Evolutionary conservation across 2,329 filamentous ascomycete genomes (phyloP).

Genomic region (Myriosclerotinia curreyana): DNA sequence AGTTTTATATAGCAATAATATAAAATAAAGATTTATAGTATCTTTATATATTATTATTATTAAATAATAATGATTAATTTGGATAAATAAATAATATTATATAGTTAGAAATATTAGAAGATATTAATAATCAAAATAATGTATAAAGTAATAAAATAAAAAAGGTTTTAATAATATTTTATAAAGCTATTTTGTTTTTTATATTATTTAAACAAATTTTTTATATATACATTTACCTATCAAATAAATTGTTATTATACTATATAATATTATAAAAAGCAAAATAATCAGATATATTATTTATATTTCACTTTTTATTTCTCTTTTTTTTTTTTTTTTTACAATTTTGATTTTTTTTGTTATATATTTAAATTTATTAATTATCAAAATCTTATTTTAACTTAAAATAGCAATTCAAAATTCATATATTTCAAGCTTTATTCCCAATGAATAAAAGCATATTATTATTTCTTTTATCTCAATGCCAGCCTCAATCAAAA

Average conservation of each 20-base stretch:
- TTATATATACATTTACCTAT: no score
- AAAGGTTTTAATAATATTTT: not conserved
- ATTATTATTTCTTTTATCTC: no score
- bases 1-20: conserved; percentile 15
- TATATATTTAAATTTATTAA: not conserved
- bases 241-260: not conserved
- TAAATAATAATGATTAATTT: not conserved
- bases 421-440: no score
- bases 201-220: not conserved
- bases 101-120: not conserved
- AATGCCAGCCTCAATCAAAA: no score
- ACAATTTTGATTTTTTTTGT: not conserved
- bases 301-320: not conserved
- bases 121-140: not conserved
- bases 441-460: no score
- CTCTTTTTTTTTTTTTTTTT: not conserved
- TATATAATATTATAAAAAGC: not conserved
- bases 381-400: not conserved
- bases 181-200: not conserved
- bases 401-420: no score
- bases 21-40: not conserved
- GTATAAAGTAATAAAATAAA: not conserved
- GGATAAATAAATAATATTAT: not conserved
- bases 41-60: not conserved
- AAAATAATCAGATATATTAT: not conserved